Conservation (phyloP, 192 early-diverging fungal genomes). For the Backusella westeae region DNA sequence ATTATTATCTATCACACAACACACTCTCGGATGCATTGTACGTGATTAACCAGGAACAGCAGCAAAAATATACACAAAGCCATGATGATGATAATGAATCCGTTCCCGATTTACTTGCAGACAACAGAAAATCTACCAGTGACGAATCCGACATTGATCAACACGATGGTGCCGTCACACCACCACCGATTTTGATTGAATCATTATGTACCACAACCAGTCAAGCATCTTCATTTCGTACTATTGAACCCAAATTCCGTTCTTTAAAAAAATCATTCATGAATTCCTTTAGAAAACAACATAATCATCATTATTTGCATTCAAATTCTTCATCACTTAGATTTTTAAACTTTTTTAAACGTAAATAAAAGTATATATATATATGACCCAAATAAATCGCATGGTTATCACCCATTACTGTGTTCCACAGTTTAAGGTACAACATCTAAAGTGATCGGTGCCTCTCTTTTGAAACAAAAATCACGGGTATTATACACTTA, state of each 20-base stretch:
- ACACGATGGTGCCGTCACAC: neutral
- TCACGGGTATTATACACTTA: neutral
- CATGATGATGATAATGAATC: neutral
- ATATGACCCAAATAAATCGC: neutral
- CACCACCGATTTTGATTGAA: neutral
- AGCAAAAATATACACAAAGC: neutral
- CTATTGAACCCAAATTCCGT: constrained; percentile 1
- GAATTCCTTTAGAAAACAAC: neutral
- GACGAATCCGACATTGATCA: constrained; percentile 1
- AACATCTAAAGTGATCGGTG: neutral
- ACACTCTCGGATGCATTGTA: constrained; percentile 3
- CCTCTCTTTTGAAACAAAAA: neutral
- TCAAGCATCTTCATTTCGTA: neutral
- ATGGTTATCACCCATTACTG: neutral
- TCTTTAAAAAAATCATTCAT: constrained; percentile 11
- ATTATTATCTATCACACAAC: neutral
- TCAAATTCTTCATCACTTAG: constrained; percentile 2
- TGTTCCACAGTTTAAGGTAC: neutral
- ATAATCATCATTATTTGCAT: neutral
- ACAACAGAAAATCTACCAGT: neutral
- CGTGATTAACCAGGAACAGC: neutral
- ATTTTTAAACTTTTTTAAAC: constrained; percentile 10
- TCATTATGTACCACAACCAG: neutral
- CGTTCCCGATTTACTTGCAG: constrained; percentile 4
- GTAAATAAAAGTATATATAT: neutral